Base-by-base conservation (phyloP, 768 basidiomycete species). In the Serpula lacrymans region DNA sequence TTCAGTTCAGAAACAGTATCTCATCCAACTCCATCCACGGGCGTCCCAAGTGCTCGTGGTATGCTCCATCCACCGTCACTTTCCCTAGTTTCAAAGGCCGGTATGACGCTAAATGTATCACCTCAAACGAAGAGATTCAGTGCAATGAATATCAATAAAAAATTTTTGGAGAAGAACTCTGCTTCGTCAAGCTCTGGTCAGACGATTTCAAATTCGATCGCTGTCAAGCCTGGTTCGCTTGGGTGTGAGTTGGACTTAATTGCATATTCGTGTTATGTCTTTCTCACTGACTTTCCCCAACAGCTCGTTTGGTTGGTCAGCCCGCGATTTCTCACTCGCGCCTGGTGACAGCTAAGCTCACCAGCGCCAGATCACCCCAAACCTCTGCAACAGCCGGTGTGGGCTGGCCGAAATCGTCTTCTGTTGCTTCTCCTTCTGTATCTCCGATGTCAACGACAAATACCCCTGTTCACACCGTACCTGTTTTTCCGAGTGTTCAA, bases 81-180 rank as follows among this genome's bases (percentile, higher is more conserved):
- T n/a, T n/a, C n/a, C n/a, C n/a, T n/a, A n/a, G n/a, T n/a, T n/a
- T n/a, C n/a, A n/a, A n/a, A n/a, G n/a, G n/a, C n/a, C n/a, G n/a
- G n/a, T n/a, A n/a, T n/a, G n/a, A n/a, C n/a, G n/a, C n/a, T n/a
- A n/a, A n/a, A n/a, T n/a, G 51, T 61, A 25, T 54, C 65, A 38
- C 74, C 76, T 2, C 83, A 80, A 47, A 76, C 78, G 22, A 98
- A 97, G 72, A 82, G 85, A 55, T 94, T 93, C 64, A 88, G 72
- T 58, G 79, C 90, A 21, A 80, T 91, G 47, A 92, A 91, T 58
- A 90, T 97, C 63, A 95, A 90, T 71, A 95, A 93, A 79, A 91
- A 89, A 64, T 98, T 97, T 63, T 70, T 97, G 30, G 88, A 92
- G 70, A 95, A 94, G 75, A 86, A 84, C 41, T 80, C 80, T 5